Percentiles rank a stretch among this genome's conserved stretches.
These are phyloP conservation scores for Fistulinella cinereoalba DNA, from an alignment of 1,284 basidiomycete genomes.

Conservation along the genomic window DNA sequence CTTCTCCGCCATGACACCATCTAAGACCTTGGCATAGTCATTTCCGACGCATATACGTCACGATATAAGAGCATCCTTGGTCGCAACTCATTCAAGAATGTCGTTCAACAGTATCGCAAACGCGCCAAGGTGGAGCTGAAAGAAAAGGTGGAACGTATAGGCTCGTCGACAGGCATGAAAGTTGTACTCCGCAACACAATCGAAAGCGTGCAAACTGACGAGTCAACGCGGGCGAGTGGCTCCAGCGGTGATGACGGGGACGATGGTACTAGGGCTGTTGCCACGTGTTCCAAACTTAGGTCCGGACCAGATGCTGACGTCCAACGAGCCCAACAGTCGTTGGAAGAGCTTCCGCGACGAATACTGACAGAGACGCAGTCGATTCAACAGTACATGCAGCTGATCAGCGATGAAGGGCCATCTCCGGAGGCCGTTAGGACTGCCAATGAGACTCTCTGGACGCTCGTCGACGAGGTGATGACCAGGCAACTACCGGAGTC, in stretches of 20 bases:
- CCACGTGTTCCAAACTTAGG: slow-evolving; percentile 5
- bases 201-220: slow-evolving; percentile 3
- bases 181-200: not conserved
- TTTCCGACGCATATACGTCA: slow-evolving; percentile 60
- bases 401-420: slow-evolving; percentile 32
- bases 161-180: not conserved
- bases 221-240: not conserved
- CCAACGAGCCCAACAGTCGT: slow-evolving; percentile 29
- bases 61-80: slow-evolving; percentile 52
- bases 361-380: slow-evolving; percentile 46
- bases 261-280: not conserved
- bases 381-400: slow-evolving; percentile 48
- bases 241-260: not conserved
- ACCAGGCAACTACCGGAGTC: slow-evolving; percentile 38
- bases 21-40: slow-evolving; percentile 37
- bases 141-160: slow-evolving; percentile 6
- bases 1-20: not conserved
- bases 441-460: slow-evolving; percentile 40
- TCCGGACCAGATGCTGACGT: not conserved
- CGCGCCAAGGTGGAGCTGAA: slow-evolving; percentile 17
- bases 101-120: slow-evolving; percentile 45
- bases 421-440: slow-evolving; percentile 14
- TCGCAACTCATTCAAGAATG: slow-evolving; percentile 45
- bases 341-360: slow-evolving; percentile 49
- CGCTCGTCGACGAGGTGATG: slow-evolving; percentile 51